Percentiles rank a stretch among this genome's conserved stretches.
phyloP scores from a whole-genome alignment of 257 asterid genomes.

The Scutellaria barbata region DNA sequence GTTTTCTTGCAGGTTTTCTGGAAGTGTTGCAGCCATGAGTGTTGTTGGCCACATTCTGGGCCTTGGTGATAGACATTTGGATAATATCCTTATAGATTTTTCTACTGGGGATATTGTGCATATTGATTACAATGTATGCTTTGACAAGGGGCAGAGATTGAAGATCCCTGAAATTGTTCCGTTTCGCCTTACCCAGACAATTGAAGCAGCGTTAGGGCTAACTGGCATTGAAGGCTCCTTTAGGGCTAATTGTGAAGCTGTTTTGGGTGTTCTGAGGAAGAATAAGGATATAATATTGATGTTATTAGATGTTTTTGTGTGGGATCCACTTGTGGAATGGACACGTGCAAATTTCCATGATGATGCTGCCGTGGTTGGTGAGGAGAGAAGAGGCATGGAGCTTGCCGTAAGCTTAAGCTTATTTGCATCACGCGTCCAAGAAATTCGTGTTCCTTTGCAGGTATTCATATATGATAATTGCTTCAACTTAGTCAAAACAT shows the following conservation, averaged over 20 bases:
- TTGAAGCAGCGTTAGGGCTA: constrained; percentile 93
- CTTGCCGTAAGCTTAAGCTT: constrained; percentile 98
- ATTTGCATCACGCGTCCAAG: constrained; percentile 97
- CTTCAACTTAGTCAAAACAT: constrained; percentile 20
- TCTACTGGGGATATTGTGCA: constrained; percentile 92
- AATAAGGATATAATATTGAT: constrained; percentile 93
- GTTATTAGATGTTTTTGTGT: constrained; percentile 90
- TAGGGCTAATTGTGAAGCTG: constrained; percentile 92
- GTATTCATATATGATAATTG: constrained; percentile 45
- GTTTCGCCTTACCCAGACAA: constrained; percentile 96
- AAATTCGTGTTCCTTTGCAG: constrained; percentile 97
- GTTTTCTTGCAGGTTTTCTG: constrained; percentile 77
- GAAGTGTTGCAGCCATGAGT: constrained; percentile 97
- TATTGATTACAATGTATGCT: constrained; percentile 98
- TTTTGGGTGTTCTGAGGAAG: constrained; percentile 84
- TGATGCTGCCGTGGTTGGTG: constrained; percentile 98
- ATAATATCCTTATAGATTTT: constrained; percentile 92
- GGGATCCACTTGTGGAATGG: constrained; percentile 99
- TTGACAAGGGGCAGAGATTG: constrained; percentile 95
- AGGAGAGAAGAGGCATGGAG: constrained; percentile 99
- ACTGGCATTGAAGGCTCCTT: constrained; percentile 97
- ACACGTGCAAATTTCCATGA: constrained; percentile 98
- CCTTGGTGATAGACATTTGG: constrained; percentile 98
- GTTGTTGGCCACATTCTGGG: constrained; percentile 94
- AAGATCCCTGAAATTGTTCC: constrained; percentile 99